A percentile compares a stretch with the other conserved stretches of the same genome.
These are phyloP conservation scores for Sphaerulina musiva DNA, from an alignment of 2,329 filamentous ascomycete species.

Conservation along the genomic window DNA sequence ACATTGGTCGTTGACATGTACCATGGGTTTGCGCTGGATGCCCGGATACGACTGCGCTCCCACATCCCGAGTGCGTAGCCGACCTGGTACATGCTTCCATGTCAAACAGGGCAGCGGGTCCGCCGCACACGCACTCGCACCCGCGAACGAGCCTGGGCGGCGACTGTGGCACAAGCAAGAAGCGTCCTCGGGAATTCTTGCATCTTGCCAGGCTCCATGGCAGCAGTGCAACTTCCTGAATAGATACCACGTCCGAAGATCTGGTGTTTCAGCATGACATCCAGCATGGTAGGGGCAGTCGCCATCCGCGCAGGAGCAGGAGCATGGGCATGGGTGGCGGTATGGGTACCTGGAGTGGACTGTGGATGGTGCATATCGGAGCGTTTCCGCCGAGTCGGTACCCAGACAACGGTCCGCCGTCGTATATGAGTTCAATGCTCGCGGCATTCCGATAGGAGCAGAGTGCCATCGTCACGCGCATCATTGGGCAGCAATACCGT, in stretches of 20 bases:
- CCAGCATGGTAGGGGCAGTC: background rate
- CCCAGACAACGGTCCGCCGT: background rate
- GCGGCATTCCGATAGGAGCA: background rate
- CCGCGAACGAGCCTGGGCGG: slow-evolving; percentile 14
- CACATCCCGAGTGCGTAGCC: slow-evolving; percentile 19
- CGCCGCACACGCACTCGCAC: slow-evolving; percentile 13
- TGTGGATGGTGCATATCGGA: background rate
- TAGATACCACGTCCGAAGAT: background rate
- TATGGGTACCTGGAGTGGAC: too few species aligned
- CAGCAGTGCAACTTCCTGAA: background rate
- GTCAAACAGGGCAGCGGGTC: slow-evolving; percentile 5
- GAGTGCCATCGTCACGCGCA: background rate
- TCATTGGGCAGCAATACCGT: slow-evolving; percentile 9
- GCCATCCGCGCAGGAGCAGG: background rate
- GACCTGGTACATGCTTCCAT: slow-evolving; percentile 19
- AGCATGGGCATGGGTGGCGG: background rate
- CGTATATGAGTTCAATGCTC: slow-evolving; percentile 1
- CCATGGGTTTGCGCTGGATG: slow-evolving; percentile 15
- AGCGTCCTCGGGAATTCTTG: slow-evolving; percentile 14
- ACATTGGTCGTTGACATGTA: slow-evolving; percentile 22
- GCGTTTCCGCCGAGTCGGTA: background rate
- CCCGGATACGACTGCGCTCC: slow-evolving; percentile 22
- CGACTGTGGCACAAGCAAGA: slow-evolving; percentile 18
- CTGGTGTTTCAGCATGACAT: background rate
- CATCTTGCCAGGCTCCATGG: background rate